Evolutionary conservation across 805 yeast genomes (phyloP).

Genomic region (Komagataella kurtzmanii): DNA sequence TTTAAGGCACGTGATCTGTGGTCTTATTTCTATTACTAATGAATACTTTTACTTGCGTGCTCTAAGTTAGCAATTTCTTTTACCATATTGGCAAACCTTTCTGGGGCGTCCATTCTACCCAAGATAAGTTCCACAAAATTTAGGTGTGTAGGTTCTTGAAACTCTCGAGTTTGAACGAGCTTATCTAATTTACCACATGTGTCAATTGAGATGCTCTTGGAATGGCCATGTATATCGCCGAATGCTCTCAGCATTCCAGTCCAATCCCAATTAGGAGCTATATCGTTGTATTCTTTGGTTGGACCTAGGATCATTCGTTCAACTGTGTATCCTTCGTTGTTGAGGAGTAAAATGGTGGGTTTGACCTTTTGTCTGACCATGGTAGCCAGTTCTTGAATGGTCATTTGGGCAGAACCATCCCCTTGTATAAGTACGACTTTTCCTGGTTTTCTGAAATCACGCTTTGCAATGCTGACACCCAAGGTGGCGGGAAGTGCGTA

Average conservation of each 20-base stretch:
- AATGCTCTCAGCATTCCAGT: conserved; percentile 49
- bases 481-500: conserved; percentile 78
- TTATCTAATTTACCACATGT: conserved; percentile 9
- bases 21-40: too few relatives aligned
- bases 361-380: conserved; percentile 43
- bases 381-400: conserved; percentile 70
- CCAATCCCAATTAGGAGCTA: conserved; percentile 78
- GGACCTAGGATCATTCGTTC: conserved; percentile 82
- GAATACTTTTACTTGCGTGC: not conserved
- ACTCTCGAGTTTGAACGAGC: conserved; percentile 12
- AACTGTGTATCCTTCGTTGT: conserved; percentile 82
- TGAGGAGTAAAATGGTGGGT: conserved; percentile 63
- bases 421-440: conserved; percentile 72
- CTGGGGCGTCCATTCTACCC: conserved; percentile 50
- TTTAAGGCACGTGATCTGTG: too few relatives aligned
- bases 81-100: conserved; percentile 27
- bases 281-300: conserved; percentile 64
- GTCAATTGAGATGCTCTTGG: conserved; percentile 6
- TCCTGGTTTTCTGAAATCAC: conserved; percentile 31
- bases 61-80: not conserved
- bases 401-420: conserved; percentile 93
- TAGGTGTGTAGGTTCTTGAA: not conserved
- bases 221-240: conserved; percentile 26
- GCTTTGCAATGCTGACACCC: conserved; percentile 67
- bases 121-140: conserved; percentile 42